Percentiles rank a stretch among this genome's conserved stretches.
Conservation (phyloP, 169 alveolate species). For the Plasmodium chabaudi region DNA sequence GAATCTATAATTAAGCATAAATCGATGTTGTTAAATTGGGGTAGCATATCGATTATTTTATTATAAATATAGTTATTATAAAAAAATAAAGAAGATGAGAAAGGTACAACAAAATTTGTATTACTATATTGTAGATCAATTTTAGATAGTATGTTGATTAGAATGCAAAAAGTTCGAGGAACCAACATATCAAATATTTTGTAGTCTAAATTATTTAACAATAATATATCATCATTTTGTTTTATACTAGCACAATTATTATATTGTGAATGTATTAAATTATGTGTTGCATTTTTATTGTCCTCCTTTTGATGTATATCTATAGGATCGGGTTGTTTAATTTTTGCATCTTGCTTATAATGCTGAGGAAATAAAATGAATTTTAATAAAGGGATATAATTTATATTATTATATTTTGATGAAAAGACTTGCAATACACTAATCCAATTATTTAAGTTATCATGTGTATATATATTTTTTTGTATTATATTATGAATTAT, state of each 20-base stretch:
- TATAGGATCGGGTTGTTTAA: background rate
- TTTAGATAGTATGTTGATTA: conserved; percentile 28
- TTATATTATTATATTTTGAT: conserved; percentile 19
- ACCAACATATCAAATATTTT: conserved; percentile 8
- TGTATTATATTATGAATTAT: background rate
- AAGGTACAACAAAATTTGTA: background rate
- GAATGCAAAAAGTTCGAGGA: conserved; percentile 38
- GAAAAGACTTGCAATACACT: conserved; percentile 43
- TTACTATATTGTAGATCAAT: background rate
- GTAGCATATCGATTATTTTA: conserved; percentile 16
- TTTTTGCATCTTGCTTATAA: background rate
- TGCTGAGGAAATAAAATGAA: background rate
- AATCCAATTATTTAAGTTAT: conserved; percentile 46
- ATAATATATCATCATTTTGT: conserved; percentile 4
- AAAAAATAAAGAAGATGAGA: background rate
- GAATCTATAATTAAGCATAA: conserved; percentile 27
- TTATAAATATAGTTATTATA: conserved; percentile 21
- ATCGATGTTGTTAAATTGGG: conserved; percentile 44
- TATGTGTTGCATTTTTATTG: background rate
- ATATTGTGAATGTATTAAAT: background rate
- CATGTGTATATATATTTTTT: conserved; percentile 1
- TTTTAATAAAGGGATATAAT: conserved; percentile 37
- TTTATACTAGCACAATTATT: background rate
- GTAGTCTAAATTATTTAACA: conserved; percentile 6
- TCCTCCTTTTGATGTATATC: background rate